Evolutionary conservation across 2,329 filamentous ascomycete genomes (phyloP).

Genomic region (Trichoderma sp.): DNA sequence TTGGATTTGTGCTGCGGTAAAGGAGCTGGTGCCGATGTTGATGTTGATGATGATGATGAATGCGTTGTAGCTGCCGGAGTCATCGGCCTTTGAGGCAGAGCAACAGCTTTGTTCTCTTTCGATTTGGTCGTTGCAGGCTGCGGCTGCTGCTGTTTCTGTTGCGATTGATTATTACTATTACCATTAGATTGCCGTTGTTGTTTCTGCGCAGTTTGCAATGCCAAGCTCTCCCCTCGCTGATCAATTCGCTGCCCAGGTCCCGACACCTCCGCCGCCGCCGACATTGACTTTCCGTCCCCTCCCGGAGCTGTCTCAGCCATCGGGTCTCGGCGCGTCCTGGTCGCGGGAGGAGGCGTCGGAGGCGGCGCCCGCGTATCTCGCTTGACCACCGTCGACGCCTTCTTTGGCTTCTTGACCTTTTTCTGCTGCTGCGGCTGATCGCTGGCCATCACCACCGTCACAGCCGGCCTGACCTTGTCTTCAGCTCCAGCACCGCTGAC

Average conservation of each 20-base stretch:
- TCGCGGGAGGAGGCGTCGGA: conserved; percentile 6
- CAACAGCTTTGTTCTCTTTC: not conserved
- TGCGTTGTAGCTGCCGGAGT: conserved; percentile 16
- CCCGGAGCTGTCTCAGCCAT: conserved; percentile 20
- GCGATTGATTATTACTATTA: not conserved
- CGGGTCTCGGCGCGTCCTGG: conserved; percentile 13
- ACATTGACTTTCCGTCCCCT: not conserved
- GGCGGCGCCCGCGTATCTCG: conserved; percentile 15
- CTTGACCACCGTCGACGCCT: not conserved
- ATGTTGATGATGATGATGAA: conserved; percentile 16
- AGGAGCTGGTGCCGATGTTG: not conserved
- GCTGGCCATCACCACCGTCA: not conserved
- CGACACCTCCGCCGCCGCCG: conserved; percentile 29
- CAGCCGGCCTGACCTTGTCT: not conserved
- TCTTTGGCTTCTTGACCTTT: not conserved
- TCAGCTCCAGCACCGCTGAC: conserved; percentile 3
- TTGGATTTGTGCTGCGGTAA: not conserved
- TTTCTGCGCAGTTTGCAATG: conserved; percentile 4
- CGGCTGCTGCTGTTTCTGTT: not conserved
- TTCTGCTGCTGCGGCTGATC: conserved; percentile 1
- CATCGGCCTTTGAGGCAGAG: conserved; percentile 13
- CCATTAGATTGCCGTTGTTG: not conserved
- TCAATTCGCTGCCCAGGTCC: not conserved
- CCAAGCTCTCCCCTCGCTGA: not conserved
- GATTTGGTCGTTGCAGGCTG: not conserved